Evolutionary conservation across 208 protist species (phyloP).

Genomic region (Trypanosoma lewisi): DNA sequence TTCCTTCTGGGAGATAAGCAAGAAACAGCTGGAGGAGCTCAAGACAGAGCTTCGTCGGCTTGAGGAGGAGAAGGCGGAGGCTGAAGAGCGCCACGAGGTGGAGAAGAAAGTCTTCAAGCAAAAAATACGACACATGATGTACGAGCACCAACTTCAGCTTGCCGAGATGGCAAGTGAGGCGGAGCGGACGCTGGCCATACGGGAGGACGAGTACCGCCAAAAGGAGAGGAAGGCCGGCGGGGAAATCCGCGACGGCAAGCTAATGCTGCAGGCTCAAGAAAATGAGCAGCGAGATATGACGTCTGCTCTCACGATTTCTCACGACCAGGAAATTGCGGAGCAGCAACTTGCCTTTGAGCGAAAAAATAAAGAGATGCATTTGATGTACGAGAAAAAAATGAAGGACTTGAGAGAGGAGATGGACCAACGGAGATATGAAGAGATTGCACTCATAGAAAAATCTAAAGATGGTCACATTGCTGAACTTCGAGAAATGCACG

Average conservation of each 20-base stretch:
- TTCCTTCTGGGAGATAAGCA: slow-evolving; percentile 95
- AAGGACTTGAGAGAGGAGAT: slow-evolving; percentile 88
- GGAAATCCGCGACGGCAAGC: slow-evolving; percentile 86
- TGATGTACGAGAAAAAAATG: slow-evolving; percentile 94
- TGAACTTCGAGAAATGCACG: slow-evolving; percentile 94
- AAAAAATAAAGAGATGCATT: slow-evolving; percentile 93
- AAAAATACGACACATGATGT: slow-evolving; percentile 96
- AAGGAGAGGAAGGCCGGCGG: slow-evolving; percentile 73
- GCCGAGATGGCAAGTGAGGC: slow-evolving; percentile 86
- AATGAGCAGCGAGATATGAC: slow-evolving; percentile 85
- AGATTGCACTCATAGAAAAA: slow-evolving; percentile 95
- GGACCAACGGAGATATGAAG: slow-evolving; percentile 88
- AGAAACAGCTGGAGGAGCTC: slow-evolving; percentile 89
- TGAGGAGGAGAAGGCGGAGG: slow-evolving; percentile 92
- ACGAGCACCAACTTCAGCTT: slow-evolving; percentile 94
- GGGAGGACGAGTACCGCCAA: slow-evolving; percentile 88
- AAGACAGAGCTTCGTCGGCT: slow-evolving; percentile 83
- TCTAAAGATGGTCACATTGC: slow-evolving; percentile 95
- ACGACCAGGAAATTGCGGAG: slow-evolving; percentile 87
- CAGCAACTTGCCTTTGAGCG: slow-evolving; percentile 88
- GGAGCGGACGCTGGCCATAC: slow-evolving; percentile 84
- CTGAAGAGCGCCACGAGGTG: slow-evolving; percentile 92
- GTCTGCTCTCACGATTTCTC: slow-evolving; percentile 62
- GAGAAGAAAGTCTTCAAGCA: slow-evolving; percentile 97
- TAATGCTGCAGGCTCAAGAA: slow-evolving; percentile 87